phyloP scores from a whole-genome alignment of 768 basidiomycete species.

The Daedaleopsis nitida region DNA sequence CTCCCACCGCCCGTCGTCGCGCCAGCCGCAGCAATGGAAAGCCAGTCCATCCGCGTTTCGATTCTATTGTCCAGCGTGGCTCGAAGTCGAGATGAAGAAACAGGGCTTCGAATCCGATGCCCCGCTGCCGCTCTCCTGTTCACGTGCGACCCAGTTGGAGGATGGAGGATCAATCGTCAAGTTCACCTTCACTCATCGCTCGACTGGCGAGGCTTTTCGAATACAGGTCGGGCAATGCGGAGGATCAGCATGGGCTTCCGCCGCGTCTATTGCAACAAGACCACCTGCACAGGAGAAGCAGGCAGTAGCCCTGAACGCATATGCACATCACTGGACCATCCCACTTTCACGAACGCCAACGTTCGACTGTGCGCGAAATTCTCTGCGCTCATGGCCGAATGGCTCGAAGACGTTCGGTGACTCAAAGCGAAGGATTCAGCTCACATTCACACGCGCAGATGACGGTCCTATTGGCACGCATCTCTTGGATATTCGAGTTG shows the following conservation, averaged over 20 bases:
- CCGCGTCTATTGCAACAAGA: neutral
- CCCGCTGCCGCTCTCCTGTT: neutral
- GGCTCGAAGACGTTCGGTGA: conserved; percentile 9
- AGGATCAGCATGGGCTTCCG: conserved; percentile 7
- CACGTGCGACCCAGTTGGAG: neutral
- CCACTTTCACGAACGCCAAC: neutral
- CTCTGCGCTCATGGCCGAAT: conserved; percentile 1
- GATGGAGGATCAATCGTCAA: neutral
- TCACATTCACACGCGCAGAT: conserved; percentile 13
- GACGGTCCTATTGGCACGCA: neutral
- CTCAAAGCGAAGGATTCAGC: conserved; percentile 10
- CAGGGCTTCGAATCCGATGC: conserved; percentile 5
- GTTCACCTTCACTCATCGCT: conserved; percentile 4
- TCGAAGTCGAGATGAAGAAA: conserved; percentile 13
- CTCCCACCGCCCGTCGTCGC: conserved; percentile 15
- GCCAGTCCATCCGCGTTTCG: neutral
- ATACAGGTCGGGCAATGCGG: conserved; percentile 8
- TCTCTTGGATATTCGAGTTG: conserved; percentile 8
- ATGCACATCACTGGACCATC: neutral
- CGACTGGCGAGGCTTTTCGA: conserved; percentile 1
- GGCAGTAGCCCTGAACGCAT: neutral
- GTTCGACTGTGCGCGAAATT: neutral
- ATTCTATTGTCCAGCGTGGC: conserved; percentile 14
- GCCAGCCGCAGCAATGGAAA: neutral
- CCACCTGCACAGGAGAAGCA: too few species aligned